Base-by-base conservation (phyloP, 2,329 filamentous ascomycete genomes). In the Coniochaeta prunicola region DNA sequence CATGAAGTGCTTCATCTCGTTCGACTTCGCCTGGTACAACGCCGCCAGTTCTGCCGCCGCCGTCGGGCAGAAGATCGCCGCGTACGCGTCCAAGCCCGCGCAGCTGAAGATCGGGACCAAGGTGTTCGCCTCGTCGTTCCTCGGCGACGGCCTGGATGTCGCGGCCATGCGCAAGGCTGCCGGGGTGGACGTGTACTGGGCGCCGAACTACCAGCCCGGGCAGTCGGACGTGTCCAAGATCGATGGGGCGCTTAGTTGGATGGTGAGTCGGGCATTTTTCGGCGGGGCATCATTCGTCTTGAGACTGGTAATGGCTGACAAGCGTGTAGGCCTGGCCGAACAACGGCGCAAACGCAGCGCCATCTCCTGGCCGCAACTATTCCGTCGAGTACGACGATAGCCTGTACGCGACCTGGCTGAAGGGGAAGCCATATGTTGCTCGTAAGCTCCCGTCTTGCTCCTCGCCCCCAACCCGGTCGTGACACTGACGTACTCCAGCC, bases 1-100 rank as follows among this genome's bases (percentile, higher is more conserved):
- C 53, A 80, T 82, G 73, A 79, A 80, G 58, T 77, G 80, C 12
- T 81, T 83, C 58, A 75, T 83, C 60, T 82, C 80, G 1, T 83
- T 83, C 61, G 80, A 83, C 69, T 82, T 80, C 64, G 79, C 80
- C 68, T 76, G 76, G 74, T 79, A 73, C 68, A 60, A 64, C 33
- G 28, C 19, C 17, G 21, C 21, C 26, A 28, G 2, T 26, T 30
- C 24, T 17, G 64, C 66, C 10, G 58, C 57, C 8, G 70, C 68
- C 15, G 74, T 78, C 19, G 78, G 77, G 1, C 64, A 69, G 42
- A 78, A 77, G 64, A 72, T 82, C 58, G 73, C 72, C 8, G 68
- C 76, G 59, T 83, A 80, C 59, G 74, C 71, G 2, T 66, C 64
- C 28, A 67, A 68, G 1, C 66, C 75, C 0, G 77, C 75, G 1